These are phyloP conservation scores for Penicillium subrubescens DNA, from an alignment of 495 filamentous ascomycete genomes.

Conservation along the genomic window DNA sequence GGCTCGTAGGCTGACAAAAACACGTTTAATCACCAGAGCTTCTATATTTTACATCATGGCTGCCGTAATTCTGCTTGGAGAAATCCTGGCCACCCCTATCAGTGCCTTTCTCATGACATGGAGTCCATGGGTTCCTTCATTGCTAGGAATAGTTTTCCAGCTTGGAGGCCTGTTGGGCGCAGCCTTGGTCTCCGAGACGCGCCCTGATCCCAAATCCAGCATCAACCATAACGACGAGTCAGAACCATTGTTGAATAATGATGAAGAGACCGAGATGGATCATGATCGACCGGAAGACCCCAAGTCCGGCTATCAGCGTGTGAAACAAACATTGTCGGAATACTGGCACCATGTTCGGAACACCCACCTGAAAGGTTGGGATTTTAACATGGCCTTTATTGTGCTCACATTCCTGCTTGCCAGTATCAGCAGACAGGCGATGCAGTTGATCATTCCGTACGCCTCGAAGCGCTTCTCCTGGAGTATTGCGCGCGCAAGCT, in stretches of 20 bases:
- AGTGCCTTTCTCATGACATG: not conserved
- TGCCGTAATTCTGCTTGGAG: not conserved
- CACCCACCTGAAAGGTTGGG: not conserved
- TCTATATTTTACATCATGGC: slow-evolving; percentile 1
- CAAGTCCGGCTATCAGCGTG: not conserved
- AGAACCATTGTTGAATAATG: not conserved
- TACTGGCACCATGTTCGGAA: not conserved
- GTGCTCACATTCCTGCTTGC: not conserved
- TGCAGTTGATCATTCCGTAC: not conserved
- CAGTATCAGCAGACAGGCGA: not conserved
- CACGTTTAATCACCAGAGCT: not conserved
- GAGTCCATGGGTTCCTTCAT: slow-evolving; percentile 1
- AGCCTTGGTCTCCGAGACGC: not conserved
- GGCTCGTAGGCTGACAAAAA: not conserved
- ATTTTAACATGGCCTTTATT: not conserved
- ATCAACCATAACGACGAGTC: not conserved
- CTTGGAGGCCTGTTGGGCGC: not conserved
- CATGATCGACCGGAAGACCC: not conserved
- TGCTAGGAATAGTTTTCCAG: not conserved
- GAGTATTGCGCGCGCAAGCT: not conserved
- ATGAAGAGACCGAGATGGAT: not conserved
- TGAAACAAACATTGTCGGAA: not conserved
- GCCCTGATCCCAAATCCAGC: not conserved
- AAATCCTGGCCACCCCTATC: not conserved
- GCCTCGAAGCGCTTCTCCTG: not conserved